Conservation (phyloP, 805 yeast genomes). For the Nakazawaea anatomiae region DNA sequence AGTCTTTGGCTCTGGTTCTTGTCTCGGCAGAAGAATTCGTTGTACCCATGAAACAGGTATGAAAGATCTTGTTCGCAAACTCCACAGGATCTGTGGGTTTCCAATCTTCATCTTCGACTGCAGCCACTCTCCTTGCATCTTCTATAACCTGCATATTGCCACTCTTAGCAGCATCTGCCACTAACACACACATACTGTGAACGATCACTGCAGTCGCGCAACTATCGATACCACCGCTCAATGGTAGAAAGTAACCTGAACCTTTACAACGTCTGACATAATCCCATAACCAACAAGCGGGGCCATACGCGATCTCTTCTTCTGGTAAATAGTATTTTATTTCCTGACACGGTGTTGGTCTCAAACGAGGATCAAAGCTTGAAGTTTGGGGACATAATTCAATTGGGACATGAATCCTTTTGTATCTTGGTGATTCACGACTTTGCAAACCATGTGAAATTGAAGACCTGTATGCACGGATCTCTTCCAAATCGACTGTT, state of each 20-base stretch:
- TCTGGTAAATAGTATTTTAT: slow-evolving; percentile 75
- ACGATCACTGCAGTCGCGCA: slow-evolving; percentile 97
- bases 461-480: slow-evolving; percentile 68
- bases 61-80: slow-evolving; percentile 70
- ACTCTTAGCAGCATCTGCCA: slow-evolving; percentile 57
- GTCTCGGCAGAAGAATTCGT: slow-evolving; percentile 88
- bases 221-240: slow-evolving; percentile 96
- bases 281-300: slow-evolving; percentile 99
- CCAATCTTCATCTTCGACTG: slow-evolving; percentile 47
- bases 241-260: slow-evolving; percentile 87
- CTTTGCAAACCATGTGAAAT: slow-evolving; percentile 77
- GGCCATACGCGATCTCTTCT: slow-evolving; percentile 96
- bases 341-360: slow-evolving; percentile 47
- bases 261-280: slow-evolving; percentile 86
- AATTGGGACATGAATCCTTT: slow-evolving; percentile 55
- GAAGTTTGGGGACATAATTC: slow-evolving; percentile 58
- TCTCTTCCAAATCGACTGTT: slow-evolving; percentile 89
- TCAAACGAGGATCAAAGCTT: slow-evolving; percentile 54
- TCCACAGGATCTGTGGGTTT: slow-evolving; percentile 71
- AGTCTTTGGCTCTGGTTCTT: slow-evolving; percentile 68
- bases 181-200: slow-evolving; percentile 88
- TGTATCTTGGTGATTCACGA: slow-evolving; percentile 33
- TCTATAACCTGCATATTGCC: slow-evolving; percentile 71
- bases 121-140: slow-evolving; percentile 70
- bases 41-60: slow-evolving; percentile 95